Evolutionary conservation across 176 grass and related monocot genomes (phyloP).

Genomic region (Hyparrhenia diplandra): DNA sequence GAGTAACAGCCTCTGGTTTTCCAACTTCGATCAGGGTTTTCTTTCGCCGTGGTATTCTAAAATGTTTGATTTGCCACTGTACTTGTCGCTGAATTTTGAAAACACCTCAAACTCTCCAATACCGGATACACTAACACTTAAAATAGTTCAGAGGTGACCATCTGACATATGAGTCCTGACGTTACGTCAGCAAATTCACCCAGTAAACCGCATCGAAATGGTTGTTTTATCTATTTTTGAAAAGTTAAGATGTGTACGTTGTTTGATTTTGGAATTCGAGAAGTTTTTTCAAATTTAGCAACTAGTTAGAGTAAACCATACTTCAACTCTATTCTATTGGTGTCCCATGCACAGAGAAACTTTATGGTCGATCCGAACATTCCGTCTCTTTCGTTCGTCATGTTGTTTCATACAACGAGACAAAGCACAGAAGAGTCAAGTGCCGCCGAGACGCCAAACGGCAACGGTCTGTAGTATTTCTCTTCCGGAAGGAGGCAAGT

Average conservation of each 20-base stretch:
- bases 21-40: background rate
- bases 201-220: too few species aligned
- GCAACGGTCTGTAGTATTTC: background rate
- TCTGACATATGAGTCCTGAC: background rate
- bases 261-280: background rate
- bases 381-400: background rate
- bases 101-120: too few species aligned
- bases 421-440: constrained; percentile 6
- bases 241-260: background rate
- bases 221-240: background rate
- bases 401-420: background rate
- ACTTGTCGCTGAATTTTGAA: too few species aligned
- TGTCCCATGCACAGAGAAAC: background rate
- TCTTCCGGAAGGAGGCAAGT: constrained; percentile 17
- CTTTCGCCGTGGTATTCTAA: too few species aligned
- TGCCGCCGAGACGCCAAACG: constrained; percentile 1
- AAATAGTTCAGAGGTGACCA: background rate
- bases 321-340: background rate
- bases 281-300: background rate
- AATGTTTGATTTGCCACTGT: too few species aligned
- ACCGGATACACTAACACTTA: too few species aligned
- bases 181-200: background rate
- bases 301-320: background rate
- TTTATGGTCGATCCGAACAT: background rate
- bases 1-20: background rate